These are phyloP conservation scores for Paramecium primaurelia DNA, from an alignment of 73 alveolate genomes.

Conservation along the genomic window DNA sequence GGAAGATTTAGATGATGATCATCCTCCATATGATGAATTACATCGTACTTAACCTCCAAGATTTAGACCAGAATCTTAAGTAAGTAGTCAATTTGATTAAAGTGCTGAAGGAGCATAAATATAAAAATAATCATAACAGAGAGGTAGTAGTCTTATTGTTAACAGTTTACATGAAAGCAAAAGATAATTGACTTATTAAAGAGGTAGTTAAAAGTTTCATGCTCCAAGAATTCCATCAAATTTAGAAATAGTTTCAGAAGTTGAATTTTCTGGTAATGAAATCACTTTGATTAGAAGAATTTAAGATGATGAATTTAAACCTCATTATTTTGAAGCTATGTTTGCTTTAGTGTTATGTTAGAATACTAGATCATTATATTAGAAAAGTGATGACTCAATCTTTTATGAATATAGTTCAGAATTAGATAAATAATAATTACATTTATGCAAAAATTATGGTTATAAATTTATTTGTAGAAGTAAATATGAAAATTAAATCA, in stretches of 20 bases:
- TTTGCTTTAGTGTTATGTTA: neutral
- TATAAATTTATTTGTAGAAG: neutral
- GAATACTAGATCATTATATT: conserved; percentile 28
- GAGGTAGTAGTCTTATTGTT: neutral
- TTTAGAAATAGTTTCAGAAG: conserved; percentile 40
- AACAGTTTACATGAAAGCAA: neutral
- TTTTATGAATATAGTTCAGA: conserved; percentile 27
- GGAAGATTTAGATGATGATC: conserved; percentile 35
- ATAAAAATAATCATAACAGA: neutral
- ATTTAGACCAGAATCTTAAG: neutral
- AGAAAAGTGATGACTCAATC: neutral
- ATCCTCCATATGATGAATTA: conserved; percentile 34
- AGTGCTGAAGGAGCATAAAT: neutral
- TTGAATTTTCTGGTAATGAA: neutral
- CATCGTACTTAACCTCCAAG: conserved; percentile 11
- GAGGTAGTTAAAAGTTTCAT: neutral
- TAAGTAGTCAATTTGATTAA: conserved; percentile 1
- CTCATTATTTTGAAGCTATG: conserved; percentile 19
- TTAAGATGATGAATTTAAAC: neutral
- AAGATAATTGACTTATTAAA: neutral
- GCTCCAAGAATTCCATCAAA: neutral
- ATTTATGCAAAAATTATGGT: neutral
- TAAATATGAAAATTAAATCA: neutral
- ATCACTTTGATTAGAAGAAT: neutral
- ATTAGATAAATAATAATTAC: neutral